phyloP scores from a whole-genome alignment of 2,329 filamentous ascomycete genomes.

The Colletotrichum filicis region DNA sequence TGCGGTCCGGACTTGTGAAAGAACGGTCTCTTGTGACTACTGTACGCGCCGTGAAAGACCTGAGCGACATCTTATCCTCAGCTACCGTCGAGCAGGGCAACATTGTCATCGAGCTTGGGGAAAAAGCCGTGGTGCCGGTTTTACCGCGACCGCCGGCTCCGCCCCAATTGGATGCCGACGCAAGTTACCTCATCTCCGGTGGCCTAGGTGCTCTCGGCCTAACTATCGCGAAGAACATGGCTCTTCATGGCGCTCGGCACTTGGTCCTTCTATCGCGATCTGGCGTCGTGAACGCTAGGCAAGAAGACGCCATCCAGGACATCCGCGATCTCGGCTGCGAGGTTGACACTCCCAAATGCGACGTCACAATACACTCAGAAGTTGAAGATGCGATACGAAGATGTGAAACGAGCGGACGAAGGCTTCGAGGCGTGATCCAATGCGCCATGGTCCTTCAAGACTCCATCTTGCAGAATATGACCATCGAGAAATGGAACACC shows the following conservation, averaged over 20 bases:
- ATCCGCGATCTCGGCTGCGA: conserved; percentile 34
- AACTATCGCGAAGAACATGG: conserved; percentile 40
- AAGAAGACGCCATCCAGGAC: conserved; percentile 23
- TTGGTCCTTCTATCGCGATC: conserved; percentile 45
- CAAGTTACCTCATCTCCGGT: conserved; percentile 44
- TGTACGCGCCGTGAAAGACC: too few relatives aligned
- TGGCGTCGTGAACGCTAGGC: conserved; percentile 14
- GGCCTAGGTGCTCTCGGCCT: conserved; percentile 42
- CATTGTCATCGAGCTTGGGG: too few relatives aligned
- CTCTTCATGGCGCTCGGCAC: conserved; percentile 40
- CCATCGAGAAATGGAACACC: conserved; percentile 22
- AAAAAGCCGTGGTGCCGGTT: too few relatives aligned
- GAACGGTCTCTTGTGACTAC: too few relatives aligned
- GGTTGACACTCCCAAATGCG: conserved; percentile 30
- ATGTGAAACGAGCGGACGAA: conserved; percentile 38
- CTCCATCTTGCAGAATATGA: conserved; percentile 34
- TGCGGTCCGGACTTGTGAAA: too few relatives aligned
- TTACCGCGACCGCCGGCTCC: too few relatives aligned
- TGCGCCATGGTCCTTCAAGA: conserved; percentile 44
- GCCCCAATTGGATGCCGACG: conserved; percentile 34
- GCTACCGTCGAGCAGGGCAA: too few relatives aligned
- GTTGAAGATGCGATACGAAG: conserved; percentile 17
- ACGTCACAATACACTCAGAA: conserved; percentile 28
- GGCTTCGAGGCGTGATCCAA: conserved; percentile 42
- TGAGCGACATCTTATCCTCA: too few relatives aligned